Evolutionary conservation across 305 asterid species (phyloP), one percentile per base, ranked within the genome.

Genomic region (Fraxinus greggii): DNA sequence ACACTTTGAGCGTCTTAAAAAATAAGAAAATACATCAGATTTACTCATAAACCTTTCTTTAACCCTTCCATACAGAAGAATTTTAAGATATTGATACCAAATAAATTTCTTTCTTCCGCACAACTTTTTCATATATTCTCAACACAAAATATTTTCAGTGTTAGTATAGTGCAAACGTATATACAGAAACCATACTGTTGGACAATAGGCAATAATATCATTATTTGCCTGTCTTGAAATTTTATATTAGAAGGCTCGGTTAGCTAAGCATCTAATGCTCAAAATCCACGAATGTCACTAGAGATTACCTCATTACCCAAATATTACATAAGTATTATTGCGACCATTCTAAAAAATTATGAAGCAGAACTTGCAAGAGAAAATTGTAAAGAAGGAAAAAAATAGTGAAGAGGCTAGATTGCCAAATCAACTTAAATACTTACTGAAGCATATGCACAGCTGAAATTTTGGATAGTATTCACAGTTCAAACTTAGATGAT

Each of bases 391-490:
- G 72, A 45, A 40, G 69, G 75, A 77, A 74, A 32, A 32, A 19
- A 79, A 35, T 23, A 54, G 4, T 48, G 75, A 80, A 36, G 45
- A 51, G 38, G 78, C 69, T 9, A 59, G 65, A 80, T 78, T 76
- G 78, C 69, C 6, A 59, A 73, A 80, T 75, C 77, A 81, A 67
- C 78, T 67, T 77, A 42, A 65, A 26, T 19, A 56, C 67, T 56
- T 8, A 72, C 33, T n/a, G 12, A 51, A 80, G n/a, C 28, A 59
- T 59, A 21, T 59, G 69, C 69, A 15, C 36, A 29, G 80, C 51
- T 13, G 65, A 75, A 36, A 12, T 29, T 59, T 67, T 61, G 19
- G 36, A 63, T 4, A 42, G n/a, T 42, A 73, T 48, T 51, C 4
- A 31, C 36, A 40, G 76, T 48, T 63, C 29, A 28, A 79, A 65